Evolutionary conservation across 2,329 filamentous ascomycete genomes (phyloP), one percentile per base, ranked within the genome.

Genomic region (Phialocephala subalpina): DNA sequence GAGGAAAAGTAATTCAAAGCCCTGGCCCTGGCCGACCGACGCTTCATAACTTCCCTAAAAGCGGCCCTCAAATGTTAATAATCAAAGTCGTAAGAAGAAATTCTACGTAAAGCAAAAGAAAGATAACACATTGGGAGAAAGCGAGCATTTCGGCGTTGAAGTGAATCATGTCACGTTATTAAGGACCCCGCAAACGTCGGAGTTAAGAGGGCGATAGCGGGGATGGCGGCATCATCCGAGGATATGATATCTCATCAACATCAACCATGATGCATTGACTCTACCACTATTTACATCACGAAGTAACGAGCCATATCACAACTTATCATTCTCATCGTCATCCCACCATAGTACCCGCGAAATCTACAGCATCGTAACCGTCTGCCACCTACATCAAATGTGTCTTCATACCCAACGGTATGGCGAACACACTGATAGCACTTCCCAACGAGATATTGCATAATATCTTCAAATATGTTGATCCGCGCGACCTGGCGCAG

Each of bases 391-490:
- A 12, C 22, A 29, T 29, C 49, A 12, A 18, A 53, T 53, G 49
- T 11, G 3, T 14, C 45, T 25, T 5, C 14, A 16, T 6, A 16
- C 40, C 45, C 6, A 8, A n/a, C 49, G 25, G 27, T 18, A 53
- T 53, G 49, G 49, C 49, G 27, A 53, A 53, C 12, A 53, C 49
- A 53, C 18, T 68, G 29, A 57, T 65, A 11, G 36, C 38, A 1
- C 63, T 70, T n/a, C 88, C 89, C 9, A 81, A 84, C 7, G 90
- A 92, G 80, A 82, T 92, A 49, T 75, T 92, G 29, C 86, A 90
- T 72, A 80, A 84, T 72, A 86, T 92, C 69, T 80, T 92, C 68
- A 77, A 76, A 64, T 82, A 83, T 69, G 81, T 90, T 42, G 78
- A 84, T 33, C 86, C 87, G 1, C 75, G 77, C 47, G 89, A 92